These are phyloP conservation scores for Penicillium chermesinum DNA, from an alignment of 495 filamentous ascomycete species.

Conservation along the genomic window DNA sequence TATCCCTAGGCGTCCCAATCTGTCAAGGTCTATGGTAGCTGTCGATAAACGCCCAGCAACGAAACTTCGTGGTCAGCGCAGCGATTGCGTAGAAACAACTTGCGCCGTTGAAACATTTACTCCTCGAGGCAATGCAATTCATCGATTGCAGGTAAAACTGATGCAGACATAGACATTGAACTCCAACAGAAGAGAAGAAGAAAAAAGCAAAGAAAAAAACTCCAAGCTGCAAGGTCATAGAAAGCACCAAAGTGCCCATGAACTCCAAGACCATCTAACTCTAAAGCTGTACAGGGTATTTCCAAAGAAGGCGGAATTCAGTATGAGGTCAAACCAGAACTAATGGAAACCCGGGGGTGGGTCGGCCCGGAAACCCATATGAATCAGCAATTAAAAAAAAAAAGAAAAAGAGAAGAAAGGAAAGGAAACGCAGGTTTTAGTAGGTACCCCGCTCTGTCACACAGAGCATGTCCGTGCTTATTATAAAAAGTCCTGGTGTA, in stretches of 20 bases:
- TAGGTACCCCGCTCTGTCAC: neutral
- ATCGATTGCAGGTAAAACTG: too few relatives aligned
- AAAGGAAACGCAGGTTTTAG: neutral
- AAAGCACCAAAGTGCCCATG: neutral
- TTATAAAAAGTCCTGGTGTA: neutral
- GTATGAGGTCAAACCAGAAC: neutral
- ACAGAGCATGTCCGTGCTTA: neutral
- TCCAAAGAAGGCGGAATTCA: neutral
- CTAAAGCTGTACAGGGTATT: conserved; percentile 21
- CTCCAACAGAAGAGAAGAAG: conserved; percentile 1
- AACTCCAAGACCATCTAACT: conserved; percentile 16
- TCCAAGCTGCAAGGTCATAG: neutral
- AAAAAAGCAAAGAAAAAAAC: neutral
- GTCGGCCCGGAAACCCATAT: neutral
- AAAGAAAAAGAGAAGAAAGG: neutral
- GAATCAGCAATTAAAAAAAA: neutral
- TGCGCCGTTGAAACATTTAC: too few relatives aligned
- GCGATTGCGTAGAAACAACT: too few relatives aligned
- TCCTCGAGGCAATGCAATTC: too few relatives aligned
- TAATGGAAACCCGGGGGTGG: neutral
- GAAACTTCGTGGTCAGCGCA: too few relatives aligned
- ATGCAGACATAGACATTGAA: too few relatives aligned
- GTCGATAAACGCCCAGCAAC: too few relatives aligned
- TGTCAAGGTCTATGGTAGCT: too few relatives aligned
- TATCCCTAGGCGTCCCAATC: too few relatives aligned